A percentile compares a stretch with the other conserved stretches of the same genome.
These are phyloP conservation scores for Astraeus odoratus DNA, from an alignment of 768 basidiomycete genomes.

Conservation along the genomic window DNA sequence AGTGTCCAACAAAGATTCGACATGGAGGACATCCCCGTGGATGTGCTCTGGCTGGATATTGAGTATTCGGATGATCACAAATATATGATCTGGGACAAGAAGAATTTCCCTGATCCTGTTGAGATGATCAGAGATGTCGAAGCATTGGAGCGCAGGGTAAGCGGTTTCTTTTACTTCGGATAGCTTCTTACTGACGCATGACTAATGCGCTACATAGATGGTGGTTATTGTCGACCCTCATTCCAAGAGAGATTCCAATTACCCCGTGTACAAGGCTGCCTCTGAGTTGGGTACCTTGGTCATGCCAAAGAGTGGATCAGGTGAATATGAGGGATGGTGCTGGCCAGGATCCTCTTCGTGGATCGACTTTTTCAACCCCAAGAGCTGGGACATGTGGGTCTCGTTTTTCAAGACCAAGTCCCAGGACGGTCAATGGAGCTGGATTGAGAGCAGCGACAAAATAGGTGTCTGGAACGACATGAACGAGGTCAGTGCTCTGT, in stretches of 20 bases:
- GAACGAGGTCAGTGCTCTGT: slow-evolving; percentile 70
- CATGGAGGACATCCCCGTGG: slow-evolving; percentile 90
- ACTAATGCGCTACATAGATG: slow-evolving; percentile 51
- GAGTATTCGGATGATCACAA: slow-evolving; percentile 92
- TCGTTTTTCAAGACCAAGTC: slow-evolving; percentile 64
- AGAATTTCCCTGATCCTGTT: slow-evolving; percentile 89
- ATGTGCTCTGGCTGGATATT: slow-evolving; percentile 97
- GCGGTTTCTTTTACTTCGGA: neutral
- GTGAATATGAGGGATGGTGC: slow-evolving; percentile 97
- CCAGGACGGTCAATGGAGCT: slow-evolving; percentile 55
- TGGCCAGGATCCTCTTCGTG: slow-evolving; percentile 96
- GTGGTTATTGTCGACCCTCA: slow-evolving; percentile 97
- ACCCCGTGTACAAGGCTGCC: slow-evolving; percentile 82
- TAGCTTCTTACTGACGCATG: neutral
- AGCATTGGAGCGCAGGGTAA: slow-evolving; percentile 76
- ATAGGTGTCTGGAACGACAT: slow-evolving; percentile 99
- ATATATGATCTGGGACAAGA: slow-evolving; percentile 96
- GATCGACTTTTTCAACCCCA: slow-evolving; percentile 96
- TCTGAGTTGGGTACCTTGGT: slow-evolving; percentile 76
- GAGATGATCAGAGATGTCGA: slow-evolving; percentile 90
- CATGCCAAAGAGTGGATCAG: slow-evolving; percentile 71
- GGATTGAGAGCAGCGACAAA: slow-evolving; percentile 74
- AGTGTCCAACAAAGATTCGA: slow-evolving; percentile 85
- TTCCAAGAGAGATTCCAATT: slow-evolving; percentile 72
- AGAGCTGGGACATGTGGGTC: slow-evolving; percentile 87